phyloP scores from a whole-genome alignment of 192 early-diverging fungal genomes.

The Coemansia sp. region DNA sequence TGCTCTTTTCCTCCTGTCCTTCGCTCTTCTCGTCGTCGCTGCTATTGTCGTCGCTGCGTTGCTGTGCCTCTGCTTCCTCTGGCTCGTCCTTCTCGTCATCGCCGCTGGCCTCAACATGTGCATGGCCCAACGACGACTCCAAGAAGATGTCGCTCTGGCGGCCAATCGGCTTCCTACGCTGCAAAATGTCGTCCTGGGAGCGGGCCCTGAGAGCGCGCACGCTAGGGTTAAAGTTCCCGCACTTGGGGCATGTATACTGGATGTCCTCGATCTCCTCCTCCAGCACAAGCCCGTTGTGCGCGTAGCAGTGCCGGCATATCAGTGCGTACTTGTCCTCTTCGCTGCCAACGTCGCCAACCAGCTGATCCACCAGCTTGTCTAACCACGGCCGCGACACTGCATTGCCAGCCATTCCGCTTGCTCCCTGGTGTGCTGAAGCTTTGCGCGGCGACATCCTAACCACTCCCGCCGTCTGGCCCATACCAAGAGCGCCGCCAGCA shows the following conservation, averaged over 20 bases:
- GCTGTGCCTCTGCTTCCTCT: neutral
- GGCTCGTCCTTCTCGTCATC: slow-evolving; percentile 3
- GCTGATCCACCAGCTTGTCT: slow-evolving; percentile 89
- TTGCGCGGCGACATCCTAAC: slow-evolving; percentile 26
- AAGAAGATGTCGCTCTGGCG: slow-evolving; percentile 3
- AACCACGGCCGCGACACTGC: slow-evolving; percentile 66
- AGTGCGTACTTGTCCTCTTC: slow-evolving; percentile 91
- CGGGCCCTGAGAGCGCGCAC: slow-evolving; percentile 16
- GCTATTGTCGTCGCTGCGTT: neutral
- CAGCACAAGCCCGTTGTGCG: slow-evolving; percentile 90
- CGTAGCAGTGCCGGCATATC: slow-evolving; percentile 87
- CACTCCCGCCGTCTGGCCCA: slow-evolving; percentile 24
- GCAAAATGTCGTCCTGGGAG: slow-evolving; percentile 9
- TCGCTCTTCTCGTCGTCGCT: neutral
- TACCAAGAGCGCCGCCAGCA: neutral
- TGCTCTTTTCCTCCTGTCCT: neutral
- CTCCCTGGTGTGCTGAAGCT: slow-evolving; percentile 6
- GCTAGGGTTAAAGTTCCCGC: slow-evolving; percentile 56
- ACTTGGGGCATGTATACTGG: slow-evolving; percentile 58
- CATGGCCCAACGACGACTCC: neutral
- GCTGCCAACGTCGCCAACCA: slow-evolving; percentile 86
- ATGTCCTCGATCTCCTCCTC: slow-evolving; percentile 78
- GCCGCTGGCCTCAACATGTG: neutral
- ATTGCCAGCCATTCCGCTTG: neutral
- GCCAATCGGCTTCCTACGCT: neutral